Evolutionary conservation across 2,329 filamentous ascomycete species (phyloP).

Genomic region (Trichoderma sp.): DNA sequence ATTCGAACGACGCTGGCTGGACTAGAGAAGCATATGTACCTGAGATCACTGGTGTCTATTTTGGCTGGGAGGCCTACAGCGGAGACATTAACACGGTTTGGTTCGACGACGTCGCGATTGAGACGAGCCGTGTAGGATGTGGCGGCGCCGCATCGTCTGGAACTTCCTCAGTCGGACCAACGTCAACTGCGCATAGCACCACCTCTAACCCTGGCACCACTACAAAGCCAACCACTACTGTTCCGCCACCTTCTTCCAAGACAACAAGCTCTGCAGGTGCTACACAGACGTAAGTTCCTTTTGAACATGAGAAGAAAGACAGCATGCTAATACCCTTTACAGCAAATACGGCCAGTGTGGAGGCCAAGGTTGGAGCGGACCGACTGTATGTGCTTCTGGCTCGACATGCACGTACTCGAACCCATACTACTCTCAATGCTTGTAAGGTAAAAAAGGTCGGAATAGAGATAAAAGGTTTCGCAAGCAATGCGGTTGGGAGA

Average conservation of each 20-base stretch:
- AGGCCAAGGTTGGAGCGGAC: constrained; percentile 12
- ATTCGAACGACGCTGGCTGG: constrained; percentile 23
- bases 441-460: not conserved
- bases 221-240: constrained; percentile 19
- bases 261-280: constrained; percentile 3
- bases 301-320: not conserved
- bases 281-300: constrained; percentile 9
- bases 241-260: constrained; percentile 21
- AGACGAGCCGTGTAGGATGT: constrained; percentile 18
- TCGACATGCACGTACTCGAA: constrained; percentile 13
- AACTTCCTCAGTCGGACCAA: constrained; percentile 4
- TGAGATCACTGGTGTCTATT: constrained; percentile 20
- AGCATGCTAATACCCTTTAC: not conserved
- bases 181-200: constrained; percentile 9
- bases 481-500: not conserved
- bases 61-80: constrained; percentile 26
- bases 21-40: not conserved
- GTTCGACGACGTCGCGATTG: constrained; percentile 20
- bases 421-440: constrained; percentile 24
- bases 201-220: not conserved
- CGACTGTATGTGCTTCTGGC: constrained; percentile 15
- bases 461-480: not conserved
- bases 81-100: constrained; percentile 21
- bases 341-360: constrained; percentile 23
- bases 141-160: not conserved